These are phyloP conservation scores for Phytophthora constricta DNA, from an alignment of 352 stramenopile genomes.

Conservation along the genomic window DNA sequence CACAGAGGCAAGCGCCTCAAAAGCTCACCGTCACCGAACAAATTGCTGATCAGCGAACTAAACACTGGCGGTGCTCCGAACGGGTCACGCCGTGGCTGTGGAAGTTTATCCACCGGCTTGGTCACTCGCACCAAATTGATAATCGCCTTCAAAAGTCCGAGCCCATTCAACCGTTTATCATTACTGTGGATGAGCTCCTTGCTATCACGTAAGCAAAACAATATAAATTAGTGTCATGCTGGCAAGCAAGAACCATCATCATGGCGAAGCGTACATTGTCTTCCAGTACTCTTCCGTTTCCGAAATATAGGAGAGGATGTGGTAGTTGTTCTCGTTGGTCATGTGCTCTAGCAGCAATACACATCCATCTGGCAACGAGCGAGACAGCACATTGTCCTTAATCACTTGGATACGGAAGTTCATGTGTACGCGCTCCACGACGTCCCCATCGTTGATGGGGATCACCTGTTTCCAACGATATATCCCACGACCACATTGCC, in stretches of 20 bases:
- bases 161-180: constrained; percentile 52
- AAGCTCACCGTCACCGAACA: constrained; percentile 75
- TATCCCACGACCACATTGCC: neutral
- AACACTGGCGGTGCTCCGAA: constrained; percentile 67
- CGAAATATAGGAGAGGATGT: constrained; percentile 84
- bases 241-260: neutral
- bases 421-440: constrained; percentile 81
- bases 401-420: constrained; percentile 91
- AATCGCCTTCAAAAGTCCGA: constrained; percentile 76
- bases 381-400: constrained; percentile 85
- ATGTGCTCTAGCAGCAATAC: constrained; percentile 85
- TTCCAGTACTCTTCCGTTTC: constrained; percentile 78
- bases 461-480: constrained; percentile 55
- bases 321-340: constrained; percentile 87
- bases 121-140: constrained; percentile 72
- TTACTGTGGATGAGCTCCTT: constrained; percentile 54
- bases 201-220: constrained; percentile 24
- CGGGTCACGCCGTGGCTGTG: constrained; percentile 57
- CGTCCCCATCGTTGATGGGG: constrained; percentile 59
- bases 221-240: constrained; percentile 13
- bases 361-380: constrained; percentile 76
- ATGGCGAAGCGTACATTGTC: constrained; percentile 48
- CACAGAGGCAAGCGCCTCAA: constrained; percentile 58
- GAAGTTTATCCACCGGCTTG: constrained; percentile 65
- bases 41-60: constrained; percentile 61